Percentiles rank a stretch among this genome's conserved stretches.
Conservation (phyloP, 2,329 filamentous ascomycete genomes). For the Claviceps humidiphila region DNA sequence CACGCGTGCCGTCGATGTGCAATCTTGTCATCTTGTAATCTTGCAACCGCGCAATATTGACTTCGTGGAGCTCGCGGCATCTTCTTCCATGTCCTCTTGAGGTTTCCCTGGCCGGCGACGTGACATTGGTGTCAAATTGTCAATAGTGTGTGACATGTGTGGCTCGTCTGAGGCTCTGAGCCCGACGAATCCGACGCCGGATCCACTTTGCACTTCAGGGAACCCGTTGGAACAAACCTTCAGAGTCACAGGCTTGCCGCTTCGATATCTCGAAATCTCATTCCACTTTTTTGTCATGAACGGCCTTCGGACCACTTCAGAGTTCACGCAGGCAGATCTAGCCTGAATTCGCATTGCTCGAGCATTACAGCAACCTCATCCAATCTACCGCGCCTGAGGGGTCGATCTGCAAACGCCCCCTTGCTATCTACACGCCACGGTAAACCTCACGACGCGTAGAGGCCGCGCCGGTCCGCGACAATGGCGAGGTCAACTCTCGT, state of each 20-base stretch:
- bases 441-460: not conserved
- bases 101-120: not conserved
- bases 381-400: not conserved
- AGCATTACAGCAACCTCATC: not conserved
- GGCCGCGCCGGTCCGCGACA: not conserved
- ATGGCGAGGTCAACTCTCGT: slow-evolving; percentile 1
- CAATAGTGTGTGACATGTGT: not conserved
- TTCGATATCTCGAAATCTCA: not conserved
- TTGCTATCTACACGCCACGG: not conserved
- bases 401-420: not conserved
- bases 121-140: not conserved
- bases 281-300: not conserved
- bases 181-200: not conserved
- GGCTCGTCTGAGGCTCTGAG: not conserved
- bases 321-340: not conserved
- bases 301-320: not conserved
- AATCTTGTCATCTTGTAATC: too few species aligned
- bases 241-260: not conserved
- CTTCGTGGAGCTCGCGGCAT: not conserved
- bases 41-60: too few species aligned
- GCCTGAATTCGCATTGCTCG: not conserved
- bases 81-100: not conserved
- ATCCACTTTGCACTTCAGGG: slow-evolving; percentile 2
- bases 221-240: not conserved
- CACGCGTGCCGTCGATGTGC: too few species aligned